Evolutionary conservation across 2,329 filamentous ascomycete genomes (phyloP), one percentile per base, ranked within the genome.

Genomic region (Davidsoniella eucalypti): DNA sequence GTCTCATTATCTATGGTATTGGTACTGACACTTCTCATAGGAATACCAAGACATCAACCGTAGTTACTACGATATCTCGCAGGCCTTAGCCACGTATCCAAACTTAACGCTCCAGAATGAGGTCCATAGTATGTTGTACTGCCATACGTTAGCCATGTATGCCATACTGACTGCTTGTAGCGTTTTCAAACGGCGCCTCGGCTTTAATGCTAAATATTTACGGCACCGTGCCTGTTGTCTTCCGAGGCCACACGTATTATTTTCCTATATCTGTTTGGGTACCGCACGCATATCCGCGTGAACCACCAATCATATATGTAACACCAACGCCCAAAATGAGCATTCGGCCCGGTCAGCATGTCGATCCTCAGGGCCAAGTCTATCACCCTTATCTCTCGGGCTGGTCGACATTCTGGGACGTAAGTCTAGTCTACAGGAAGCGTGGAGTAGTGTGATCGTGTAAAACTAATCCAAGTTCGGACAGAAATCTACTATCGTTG

Each of bases 301-400:
- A 94, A 59, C 73, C 87, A 0, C 92, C 92, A 1, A 74, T 96
- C 44, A 78, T 83, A 52, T 96, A 94, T 63, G 86, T 96, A 40
- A 88, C 80, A 5, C 88, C 92, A 2, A 86, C 84, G 4, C 82
- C 85, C 56, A 84, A 80, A 55, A 96, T 98, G 87, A 67, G 84
- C 56, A 82, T 98, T 40, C 76, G 90, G 17, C 87, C 88, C 1
- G 92, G 92, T 0, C 92, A 98, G 61, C 87, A 98, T 69, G 87
- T 98, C 54, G 87, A 92, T 60, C 80, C 85, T 4, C 90, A 96
- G 60, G 92, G 92, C 23, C 82, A 85, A 62, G 78, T 96, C 55
- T 98, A 96, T 63, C 92, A 98, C 63, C 92, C 92, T 37, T 98
- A 96, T 63, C 69, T 98, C 44, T 85, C 87, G 29, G 81, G 87